A percentile compares a stretch with the other conserved stretches of the same genome.
Evolutionary conservation across 495 filamentous ascomycete species (phyloP).

Genomic region (Neurospora sp.): DNA sequence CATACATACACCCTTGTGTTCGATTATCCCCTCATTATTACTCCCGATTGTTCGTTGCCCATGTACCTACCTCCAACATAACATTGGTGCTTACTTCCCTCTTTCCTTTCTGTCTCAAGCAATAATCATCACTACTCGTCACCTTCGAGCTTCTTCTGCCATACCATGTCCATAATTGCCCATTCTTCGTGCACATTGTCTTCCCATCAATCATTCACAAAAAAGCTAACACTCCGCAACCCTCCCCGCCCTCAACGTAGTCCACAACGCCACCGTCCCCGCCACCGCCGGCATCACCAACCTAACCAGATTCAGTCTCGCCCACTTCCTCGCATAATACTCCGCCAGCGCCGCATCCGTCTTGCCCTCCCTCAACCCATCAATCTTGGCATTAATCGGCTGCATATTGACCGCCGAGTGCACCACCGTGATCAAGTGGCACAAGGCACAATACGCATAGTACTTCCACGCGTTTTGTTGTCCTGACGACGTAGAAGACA

Average conservation of each 20-base stretch:
- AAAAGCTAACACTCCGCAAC: not conserved
- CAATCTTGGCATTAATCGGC: constrained; percentile 37
- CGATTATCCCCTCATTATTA: no score
- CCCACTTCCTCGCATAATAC: constrained; percentile 28
- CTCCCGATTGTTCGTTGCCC: no score
- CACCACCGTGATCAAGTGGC: constrained; percentile 34
- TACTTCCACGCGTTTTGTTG: constrained; percentile 27
- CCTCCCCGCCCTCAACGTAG: constrained; percentile 12
- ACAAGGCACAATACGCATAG: constrained; percentile 27
- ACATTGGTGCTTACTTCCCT: no score
- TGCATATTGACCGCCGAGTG: constrained; percentile 42
- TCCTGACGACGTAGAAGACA: not conserved
- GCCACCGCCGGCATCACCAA: constrained; percentile 32
- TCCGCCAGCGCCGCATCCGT: constrained; percentile 25
- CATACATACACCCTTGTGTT: no score
- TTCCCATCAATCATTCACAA: not conserved
- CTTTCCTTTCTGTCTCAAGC: no score
- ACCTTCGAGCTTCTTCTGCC: no score
- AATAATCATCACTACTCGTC: no score
- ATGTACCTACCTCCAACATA: no score
- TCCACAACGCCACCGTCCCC: constrained; percentile 27
- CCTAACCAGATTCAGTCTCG: constrained; percentile 25
- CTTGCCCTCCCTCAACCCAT: constrained; percentile 20
- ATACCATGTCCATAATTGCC: no score
- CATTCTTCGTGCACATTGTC: no score